Base-by-base conservation (phyloP, 2,329 filamentous ascomycete genomes). In the Fusarium sp. region DNA sequence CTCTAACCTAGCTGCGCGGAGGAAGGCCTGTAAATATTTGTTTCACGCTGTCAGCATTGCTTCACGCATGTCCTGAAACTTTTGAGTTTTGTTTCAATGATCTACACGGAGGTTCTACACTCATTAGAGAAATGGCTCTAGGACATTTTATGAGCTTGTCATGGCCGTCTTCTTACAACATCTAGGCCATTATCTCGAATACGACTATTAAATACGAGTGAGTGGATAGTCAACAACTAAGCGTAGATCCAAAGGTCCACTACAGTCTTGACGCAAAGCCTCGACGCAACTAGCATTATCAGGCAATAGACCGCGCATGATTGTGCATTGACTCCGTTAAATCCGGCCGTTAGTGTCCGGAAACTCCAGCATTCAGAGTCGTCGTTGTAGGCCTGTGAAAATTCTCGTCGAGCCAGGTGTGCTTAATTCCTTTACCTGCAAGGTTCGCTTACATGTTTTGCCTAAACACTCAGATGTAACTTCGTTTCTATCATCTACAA, bases 81-180 rank as follows among this genome's bases (percentile, higher is more conserved):
- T 14, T 6, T 11, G 8, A 6, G 14, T 50, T 27, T 50, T 16
- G 16, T 27, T 30, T 52, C 3, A 11, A 52, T 52, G 18, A n/a
- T 11, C 18, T 6, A 30, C 23, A 48, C 45, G 45, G 9, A 4
- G 43, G 5, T 25, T 10, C 45, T 18, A 11, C 5, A 10, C 23
- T 48, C 23, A 18, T 14, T 5, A 8, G n/a, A 43, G 10, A 43
- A 8, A 20, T 20, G 20, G n/a, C 6, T 6, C 5, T 13, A 2
- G 11, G 6, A 5, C 11, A 6, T 14, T 6, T 2, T 10, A 9
- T 8, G 9, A 27, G 4, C 23, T 4, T 18, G 0, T 5, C 7
- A 27, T 30, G 18, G 11, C 1, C n/a, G 3, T 23, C 14, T 13
- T 20, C 50, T 20, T 50, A 2, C 13, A 20, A 20, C 2, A 20